These are phyloP conservation scores for Pichia sp. DNA, from an alignment of 1,139 yeast genomes.

Conservation along the genomic window DNA sequence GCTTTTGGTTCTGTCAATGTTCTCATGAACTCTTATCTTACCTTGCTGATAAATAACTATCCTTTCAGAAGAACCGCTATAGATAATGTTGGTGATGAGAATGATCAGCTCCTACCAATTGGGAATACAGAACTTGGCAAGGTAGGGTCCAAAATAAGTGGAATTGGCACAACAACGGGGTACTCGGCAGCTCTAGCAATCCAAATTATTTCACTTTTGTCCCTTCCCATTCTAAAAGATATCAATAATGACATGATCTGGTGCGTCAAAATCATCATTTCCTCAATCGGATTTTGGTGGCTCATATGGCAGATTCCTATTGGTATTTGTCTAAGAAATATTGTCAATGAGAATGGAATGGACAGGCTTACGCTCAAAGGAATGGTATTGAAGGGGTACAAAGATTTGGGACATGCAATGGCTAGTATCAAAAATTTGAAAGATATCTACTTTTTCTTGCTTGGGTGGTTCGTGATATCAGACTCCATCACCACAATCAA, in stretches of 20 bases:
- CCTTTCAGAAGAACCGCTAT: constrained; percentile 8
- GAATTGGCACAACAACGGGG: constrained; percentile 61
- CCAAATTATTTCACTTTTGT: constrained; percentile 47
- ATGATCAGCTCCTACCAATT: constrained; percentile 1
- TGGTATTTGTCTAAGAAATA: constrained; percentile 32
- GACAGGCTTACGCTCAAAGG: background rate
- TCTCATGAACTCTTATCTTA: constrained; percentile 66
- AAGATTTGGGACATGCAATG: constrained; percentile 43
- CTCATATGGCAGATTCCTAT: constrained; percentile 56
- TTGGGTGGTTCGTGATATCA: constrained; percentile 65
- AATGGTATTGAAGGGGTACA: constrained; percentile 42
- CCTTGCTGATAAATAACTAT: constrained; percentile 41
- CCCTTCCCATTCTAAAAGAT: constrained; percentile 30
- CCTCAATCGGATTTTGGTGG: constrained; percentile 68
- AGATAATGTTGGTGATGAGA: constrained; percentile 1
- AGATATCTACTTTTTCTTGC: constrained; percentile 52
- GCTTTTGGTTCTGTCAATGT: constrained; percentile 68
- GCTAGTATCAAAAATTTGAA: constrained; percentile 47
- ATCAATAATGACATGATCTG: constrained; percentile 25
- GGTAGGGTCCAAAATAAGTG: constrained; percentile 43
- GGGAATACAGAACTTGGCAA: constrained; percentile 23
- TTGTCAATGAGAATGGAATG: constrained; percentile 16
- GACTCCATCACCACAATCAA: constrained; percentile 69
- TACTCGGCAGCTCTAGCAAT: constrained; percentile 57
- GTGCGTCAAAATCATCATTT: constrained; percentile 44